Base-by-base conservation (phyloP, 805 yeast genomes). In the Starmerella sirachaensis region DNA sequence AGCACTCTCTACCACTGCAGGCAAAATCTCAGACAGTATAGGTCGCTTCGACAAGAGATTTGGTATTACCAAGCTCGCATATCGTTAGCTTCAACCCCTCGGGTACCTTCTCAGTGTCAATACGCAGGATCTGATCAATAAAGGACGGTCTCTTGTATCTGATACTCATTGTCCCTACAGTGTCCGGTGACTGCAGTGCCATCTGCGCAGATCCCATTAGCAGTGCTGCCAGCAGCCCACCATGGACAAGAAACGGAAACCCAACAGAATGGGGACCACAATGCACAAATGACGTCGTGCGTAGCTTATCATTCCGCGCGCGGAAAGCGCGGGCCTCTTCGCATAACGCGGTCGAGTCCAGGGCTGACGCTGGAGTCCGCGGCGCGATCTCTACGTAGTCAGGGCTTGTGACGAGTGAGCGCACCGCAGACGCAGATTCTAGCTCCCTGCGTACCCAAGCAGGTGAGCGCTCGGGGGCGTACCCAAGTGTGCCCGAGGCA, bases 181-280 rank as follows among this genome's bases (percentile, higher is more conserved):
- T 21, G 6, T 33, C 46, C 11, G 23, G 66, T 14, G 31, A 16
- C 3, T 42, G 72, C 40, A 68, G 63, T 36, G 76, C 66, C 46
- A 76, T 75, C 60, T 77, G 69, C 6, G 79, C 68, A 48, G 85
- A 94, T 52, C 83, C 91, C 22, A 24, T 26, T 38, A 84, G 60
- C 1, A 85, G 61, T 0, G 93, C 76, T 7, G 86, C 93, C 21
- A 85, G 55, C 20, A 86, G 71, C 0, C 96, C 96, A 3, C 96
- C 96, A 54, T 85, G 96, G 3, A 83, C 69, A 14, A 86, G 60
- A 49, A 82, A 77, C 2, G 95, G 96, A 54, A 78, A 85, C 1
- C 96, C 96, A 29, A 88, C 76, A 16, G 85, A 57, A 43, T 69
- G 70, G 52, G 77, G 73, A 0, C 96, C 95, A 36, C 79, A 66